Evolutionary conservation across 371 early-diverging fungal species (phyloP), one percentile per base, ranked within the genome.

Genomic region (Neoconidiobolus thromboides): DNA sequence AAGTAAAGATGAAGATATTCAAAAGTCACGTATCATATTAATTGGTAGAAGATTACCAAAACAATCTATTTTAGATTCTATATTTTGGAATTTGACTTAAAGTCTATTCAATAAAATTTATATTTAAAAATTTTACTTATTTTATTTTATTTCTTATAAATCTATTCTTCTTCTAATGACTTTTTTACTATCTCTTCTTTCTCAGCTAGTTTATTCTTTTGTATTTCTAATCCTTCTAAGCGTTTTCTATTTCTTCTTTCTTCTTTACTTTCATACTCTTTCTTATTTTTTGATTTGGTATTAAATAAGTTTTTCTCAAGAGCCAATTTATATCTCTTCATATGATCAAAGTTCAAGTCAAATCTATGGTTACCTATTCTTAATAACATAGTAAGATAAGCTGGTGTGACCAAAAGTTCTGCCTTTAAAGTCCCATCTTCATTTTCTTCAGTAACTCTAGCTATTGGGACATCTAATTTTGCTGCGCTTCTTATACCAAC

Each of bases 391-490:
- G 65, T 63, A 7, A 80, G 62, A 58, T 77, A 78, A 0, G 65
- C 44, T 14, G 72, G 61, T 39, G 73, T 68, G 1, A 78, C 80
- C 37, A 78, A 65, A 42, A 74, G 67, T 9, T 73, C 61, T 3
- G 78, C 71, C 43, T 62, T 67, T 1, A 66, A 62, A 2, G 63
- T 63, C 3, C 44, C 9, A 15, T 62, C 57, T 53, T 72, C 64
- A 36, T n/a, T 9, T 26, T 26, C 26, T 26, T 26, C 26, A 14
- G 4, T 5, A n/a, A 78, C 62, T 50, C 72, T 71, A 6, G 75
- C 81, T 43, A 81, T 75, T 0, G 82, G 82, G 5, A 73, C 73
- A 58, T 79, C 82, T 26, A 81, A 64, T 55, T 79, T 78, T 55
- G 74, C 73, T 9, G 82, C 76, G 50, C 74, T 75, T 5, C 79